Percentiles rank a stretch among this genome's conserved stretches.
These are phyloP conservation scores for Podospora pseudoanserina DNA, from an alignment of 495 filamentous ascomycete species.

Conservation along the genomic window DNA sequence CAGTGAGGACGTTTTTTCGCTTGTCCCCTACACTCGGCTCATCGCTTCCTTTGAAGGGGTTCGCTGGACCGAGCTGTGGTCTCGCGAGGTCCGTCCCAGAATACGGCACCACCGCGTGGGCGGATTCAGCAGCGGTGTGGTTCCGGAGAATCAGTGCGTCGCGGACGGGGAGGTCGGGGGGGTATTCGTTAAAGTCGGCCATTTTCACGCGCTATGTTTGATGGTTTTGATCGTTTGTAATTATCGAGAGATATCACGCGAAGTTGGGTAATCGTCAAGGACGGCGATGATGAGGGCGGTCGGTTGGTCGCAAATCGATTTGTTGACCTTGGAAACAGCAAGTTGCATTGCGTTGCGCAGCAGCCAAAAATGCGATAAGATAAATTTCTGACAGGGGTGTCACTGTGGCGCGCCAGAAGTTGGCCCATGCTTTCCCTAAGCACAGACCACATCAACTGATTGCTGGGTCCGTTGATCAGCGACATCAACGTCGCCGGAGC, in stretches of 20 bases:
- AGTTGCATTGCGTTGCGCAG: neutral
- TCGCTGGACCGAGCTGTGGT: constrained; percentile 67
- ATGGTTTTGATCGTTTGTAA: neutral
- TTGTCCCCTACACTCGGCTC: constrained; percentile 41
- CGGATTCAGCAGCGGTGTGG: constrained; percentile 40
- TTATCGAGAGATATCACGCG: no score
- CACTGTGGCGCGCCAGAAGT: neutral
- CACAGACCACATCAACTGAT: neutral
- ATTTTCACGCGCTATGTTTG: constrained; percentile 27
- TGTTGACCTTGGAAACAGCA: neutral
- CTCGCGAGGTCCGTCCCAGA: constrained; percentile 63
- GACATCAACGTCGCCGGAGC: neutral
- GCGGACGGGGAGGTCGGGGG: constrained; percentile 54
- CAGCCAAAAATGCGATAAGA: neutral
- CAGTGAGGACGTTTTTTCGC: constrained; percentile 88
- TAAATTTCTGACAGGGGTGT: neutral
- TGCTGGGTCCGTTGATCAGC: no score
- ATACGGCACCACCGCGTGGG: constrained; percentile 60
- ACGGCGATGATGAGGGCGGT: no score
- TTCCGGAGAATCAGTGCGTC: constrained; percentile 53
- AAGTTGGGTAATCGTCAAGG: no score
- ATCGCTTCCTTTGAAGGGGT: constrained; percentile 71
- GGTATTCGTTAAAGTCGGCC: constrained; percentile 54
- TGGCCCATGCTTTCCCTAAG: neutral
- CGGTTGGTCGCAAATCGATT: no score